Base-by-base conservation (phyloP, 1,284 basidiomycete species). In the Hemileia vastatrix region DNA sequence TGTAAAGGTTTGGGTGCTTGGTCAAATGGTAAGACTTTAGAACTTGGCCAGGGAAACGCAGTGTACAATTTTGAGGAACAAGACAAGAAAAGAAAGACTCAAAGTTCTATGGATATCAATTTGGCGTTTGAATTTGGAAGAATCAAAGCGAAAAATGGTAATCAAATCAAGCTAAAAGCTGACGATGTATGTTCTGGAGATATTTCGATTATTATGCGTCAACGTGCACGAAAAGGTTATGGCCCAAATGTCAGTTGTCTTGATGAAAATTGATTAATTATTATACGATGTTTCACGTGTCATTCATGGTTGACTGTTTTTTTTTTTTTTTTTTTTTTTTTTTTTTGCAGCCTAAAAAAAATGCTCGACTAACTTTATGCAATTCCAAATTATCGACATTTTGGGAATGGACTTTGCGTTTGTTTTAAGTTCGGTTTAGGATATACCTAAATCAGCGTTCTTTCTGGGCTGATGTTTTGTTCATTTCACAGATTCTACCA, bases 401-500 rank as follows among this genome's bases (percentile, higher is more conserved):
- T 52, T 60, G 58, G 58, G 58, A 60, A 54, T 60, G 58, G 58
- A 33, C 54, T 27, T 44, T 51, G 6, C 58, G 58, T 60, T 44
- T 21, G 48, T 44, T 23, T 57, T 6, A 2, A 2, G 23, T 55
- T 43, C 21, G 40, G 15, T 49, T 21, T 11, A n/a, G n/a, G n/a
- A n/a, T n/a, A 8, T 21, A 13, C 47, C 9, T 6, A 49, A 49
- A 21, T 6, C 47, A 49, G 8, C 6, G 19, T 49, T 49, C 19
- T 49, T 31, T 50, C 6, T 48, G 2, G 9, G 4, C 23, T 49
- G 47, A n/a, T 21, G n/a, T 18, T 18, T 4, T 4, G 1, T 15
- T 2, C 21, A 21, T 45, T 6, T 45, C 44, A 21, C 24, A 60
- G 58, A 60, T 53, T 60, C 58, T 15, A 43, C 52, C 4, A 60